A percentile compares a stretch with the other conserved stretches of the same genome.
Evolutionary conservation across 768 basidiomycete genomes (phyloP).

Genomic region (Floccularia luteovirens): DNA sequence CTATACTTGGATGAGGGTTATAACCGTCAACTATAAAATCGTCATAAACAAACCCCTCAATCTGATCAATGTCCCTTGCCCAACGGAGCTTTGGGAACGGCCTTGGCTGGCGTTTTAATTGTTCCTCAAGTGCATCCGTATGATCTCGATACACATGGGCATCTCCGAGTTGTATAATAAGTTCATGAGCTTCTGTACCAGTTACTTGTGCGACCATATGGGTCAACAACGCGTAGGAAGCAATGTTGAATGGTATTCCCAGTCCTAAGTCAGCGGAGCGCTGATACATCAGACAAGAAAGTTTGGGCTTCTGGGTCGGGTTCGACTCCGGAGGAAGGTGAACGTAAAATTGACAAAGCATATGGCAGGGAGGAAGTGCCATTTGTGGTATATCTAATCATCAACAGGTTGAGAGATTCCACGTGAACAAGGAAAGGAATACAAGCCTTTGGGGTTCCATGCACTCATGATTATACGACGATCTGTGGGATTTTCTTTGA

Average conservation of each 20-base stretch:
- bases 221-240: conserved; percentile 93
- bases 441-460: conserved; percentile 94
- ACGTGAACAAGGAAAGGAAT: conserved; percentile 1
- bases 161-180: conserved; percentile 94
- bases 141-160: conserved; percentile 96
- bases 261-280: conserved; percentile 96
- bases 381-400: conserved; percentile 78
- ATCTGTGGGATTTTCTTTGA: conserved; percentile 89
- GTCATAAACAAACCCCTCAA: conserved; percentile 75
- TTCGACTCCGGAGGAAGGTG: conserved; percentile 60
- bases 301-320: conserved; percentile 50
- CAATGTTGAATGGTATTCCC: conserved; percentile 98
- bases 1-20: conserved; percentile 71
- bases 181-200: conserved; percentile 76
- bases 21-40: conserved; percentile 89
- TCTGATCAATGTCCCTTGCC: conserved; percentile 55
- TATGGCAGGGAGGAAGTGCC: conserved; percentile 98
- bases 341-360: conserved; percentile 99
- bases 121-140: conserved; percentile 75
- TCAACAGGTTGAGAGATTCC: not conserved
- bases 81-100: conserved; percentile 79
- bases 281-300: conserved; percentile 96
- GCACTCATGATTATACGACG: conserved; percentile 91
- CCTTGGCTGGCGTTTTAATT: conserved; percentile 71
- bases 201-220: conserved; percentile 98